These are phyloP conservation scores for Malus hybrid DNA, from an alignment of 331 rosid genomes.

Conservation along the genomic window DNA sequence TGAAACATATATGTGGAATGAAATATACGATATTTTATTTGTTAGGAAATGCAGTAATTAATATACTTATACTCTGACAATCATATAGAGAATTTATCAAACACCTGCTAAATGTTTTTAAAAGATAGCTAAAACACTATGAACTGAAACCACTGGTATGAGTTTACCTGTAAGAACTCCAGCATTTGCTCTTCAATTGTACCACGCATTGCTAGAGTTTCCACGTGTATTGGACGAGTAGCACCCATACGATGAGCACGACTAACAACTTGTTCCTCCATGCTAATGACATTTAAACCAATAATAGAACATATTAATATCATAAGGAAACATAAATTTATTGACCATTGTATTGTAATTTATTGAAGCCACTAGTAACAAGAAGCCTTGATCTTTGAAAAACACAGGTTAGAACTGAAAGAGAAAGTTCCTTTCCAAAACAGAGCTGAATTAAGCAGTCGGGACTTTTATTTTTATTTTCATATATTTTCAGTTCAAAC, in stretches of 20 bases:
- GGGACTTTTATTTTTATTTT: not conserved
- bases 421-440: not conserved
- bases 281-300: conserved; percentile 33
- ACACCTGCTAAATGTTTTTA: not conserved
- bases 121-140: not conserved
- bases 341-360: not conserved
- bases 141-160: not conserved
- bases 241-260: conserved; percentile 99
- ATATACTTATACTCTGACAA: not conserved
- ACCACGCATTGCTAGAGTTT: conserved; percentile 85
- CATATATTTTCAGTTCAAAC: not conserved
- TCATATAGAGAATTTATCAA: not conserved
- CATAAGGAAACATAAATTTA: not conserved
- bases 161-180: conserved; percentile 63
- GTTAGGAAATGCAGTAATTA: not conserved
- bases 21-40: not conserved
- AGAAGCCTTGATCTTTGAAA: not conserved
- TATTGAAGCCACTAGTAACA: not conserved
- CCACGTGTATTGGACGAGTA: conserved; percentile 83
- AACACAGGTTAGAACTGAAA: not conserved
- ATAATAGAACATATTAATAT: conserved; percentile 13
- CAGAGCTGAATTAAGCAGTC: not conserved
- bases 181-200: conserved; percentile 98
- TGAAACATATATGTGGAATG: not conserved
- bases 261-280: conserved; percentile 98